Evolutionary conservation across 495 filamentous ascomycete species (phyloP).

Genomic region (Trichoderma erinaceum): DNA sequence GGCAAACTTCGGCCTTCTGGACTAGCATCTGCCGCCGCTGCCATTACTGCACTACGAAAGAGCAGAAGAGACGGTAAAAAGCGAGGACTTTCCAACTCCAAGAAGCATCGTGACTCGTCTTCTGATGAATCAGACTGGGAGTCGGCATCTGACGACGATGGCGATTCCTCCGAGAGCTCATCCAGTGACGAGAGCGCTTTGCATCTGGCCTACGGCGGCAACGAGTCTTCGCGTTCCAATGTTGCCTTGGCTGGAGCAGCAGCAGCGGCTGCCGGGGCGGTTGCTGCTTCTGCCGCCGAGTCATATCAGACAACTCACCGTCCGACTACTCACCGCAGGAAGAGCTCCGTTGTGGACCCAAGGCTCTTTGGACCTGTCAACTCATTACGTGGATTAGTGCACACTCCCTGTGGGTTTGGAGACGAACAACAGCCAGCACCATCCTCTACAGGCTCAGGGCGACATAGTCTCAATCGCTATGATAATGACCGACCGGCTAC

Average conservation of each 20-base stretch:
- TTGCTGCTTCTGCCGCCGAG: slow-evolving; percentile 18
- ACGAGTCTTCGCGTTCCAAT: background rate
- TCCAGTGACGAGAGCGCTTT: slow-evolving; percentile 33
- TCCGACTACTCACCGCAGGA: slow-evolving; percentile 29
- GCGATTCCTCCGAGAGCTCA: slow-evolving; percentile 35
- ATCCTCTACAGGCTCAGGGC: slow-evolving; percentile 22
- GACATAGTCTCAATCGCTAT: slow-evolving; percentile 56
- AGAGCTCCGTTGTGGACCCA: slow-evolving; percentile 47
- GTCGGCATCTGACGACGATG: slow-evolving; percentile 36
- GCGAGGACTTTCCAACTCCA: slow-evolving; percentile 36
- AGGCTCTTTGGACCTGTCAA: slow-evolving; percentile 48
- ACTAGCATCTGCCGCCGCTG: slow-evolving; percentile 31
- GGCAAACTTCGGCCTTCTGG: slow-evolving; percentile 35
- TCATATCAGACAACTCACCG: slow-evolving; percentile 23
- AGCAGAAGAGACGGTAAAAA: slow-evolving; percentile 25
- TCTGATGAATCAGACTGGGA: slow-evolving; percentile 41
- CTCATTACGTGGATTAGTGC: slow-evolving; percentile 44
- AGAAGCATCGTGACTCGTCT: slow-evolving; percentile 26
- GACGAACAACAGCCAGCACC: slow-evolving; percentile 18
- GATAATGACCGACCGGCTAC: slow-evolving; percentile 27
- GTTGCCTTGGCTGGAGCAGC: slow-evolving; percentile 12
- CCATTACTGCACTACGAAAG: slow-evolving; percentile 31
- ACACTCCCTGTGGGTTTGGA: slow-evolving; percentile 46
- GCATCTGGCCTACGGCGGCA: slow-evolving; percentile 23
- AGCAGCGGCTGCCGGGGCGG: slow-evolving; percentile 18